Percentiles rank a stretch among this genome's conserved stretches.
These are phyloP conservation scores for Sporothrix pallida DNA, from an alignment of 2,329 filamentous ascomycete genomes.

Conservation along the genomic window DNA sequence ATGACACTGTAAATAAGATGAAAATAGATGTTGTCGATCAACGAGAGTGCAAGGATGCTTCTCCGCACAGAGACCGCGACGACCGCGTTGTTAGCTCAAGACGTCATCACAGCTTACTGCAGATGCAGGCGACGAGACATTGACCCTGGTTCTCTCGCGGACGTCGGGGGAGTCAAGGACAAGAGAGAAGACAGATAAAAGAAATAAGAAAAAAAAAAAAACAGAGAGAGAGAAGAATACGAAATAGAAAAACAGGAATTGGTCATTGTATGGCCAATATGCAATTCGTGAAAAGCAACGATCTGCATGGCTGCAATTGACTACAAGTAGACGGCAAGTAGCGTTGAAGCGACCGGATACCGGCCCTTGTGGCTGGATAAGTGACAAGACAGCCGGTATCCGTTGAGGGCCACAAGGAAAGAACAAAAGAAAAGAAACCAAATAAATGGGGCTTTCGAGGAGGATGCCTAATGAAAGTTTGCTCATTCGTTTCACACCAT, in stretches of 20 bases:
- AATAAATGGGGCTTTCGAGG: no score
- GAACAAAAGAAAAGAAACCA: no score
- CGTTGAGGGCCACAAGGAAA: no score
- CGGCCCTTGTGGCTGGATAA: no score
- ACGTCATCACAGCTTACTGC: conserved; percentile 8
- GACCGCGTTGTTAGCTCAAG: conserved; percentile 5
- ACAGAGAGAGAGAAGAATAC: neutral
- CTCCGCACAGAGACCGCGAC: conserved; percentile 3
- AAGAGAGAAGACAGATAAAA: neutral
- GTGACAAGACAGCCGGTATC: no score
- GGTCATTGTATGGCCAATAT: neutral
- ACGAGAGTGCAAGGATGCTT: neutral
- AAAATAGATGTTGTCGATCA: neutral
- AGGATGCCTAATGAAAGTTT: no score
- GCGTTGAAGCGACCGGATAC: no score
- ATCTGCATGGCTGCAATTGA: neutral
- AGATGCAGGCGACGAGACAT: neutral
- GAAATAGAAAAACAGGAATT: neutral
- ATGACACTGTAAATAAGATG: neutral
- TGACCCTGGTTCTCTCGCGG: neutral
- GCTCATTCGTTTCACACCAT: no score
- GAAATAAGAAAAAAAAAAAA: neutral
- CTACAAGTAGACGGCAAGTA: no score
- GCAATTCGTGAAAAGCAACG: neutral
- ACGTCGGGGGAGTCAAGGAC: neutral